Conservation (phyloP, 1,284 basidiomycete species). For the Ceratobasidium sp. region DNA sequence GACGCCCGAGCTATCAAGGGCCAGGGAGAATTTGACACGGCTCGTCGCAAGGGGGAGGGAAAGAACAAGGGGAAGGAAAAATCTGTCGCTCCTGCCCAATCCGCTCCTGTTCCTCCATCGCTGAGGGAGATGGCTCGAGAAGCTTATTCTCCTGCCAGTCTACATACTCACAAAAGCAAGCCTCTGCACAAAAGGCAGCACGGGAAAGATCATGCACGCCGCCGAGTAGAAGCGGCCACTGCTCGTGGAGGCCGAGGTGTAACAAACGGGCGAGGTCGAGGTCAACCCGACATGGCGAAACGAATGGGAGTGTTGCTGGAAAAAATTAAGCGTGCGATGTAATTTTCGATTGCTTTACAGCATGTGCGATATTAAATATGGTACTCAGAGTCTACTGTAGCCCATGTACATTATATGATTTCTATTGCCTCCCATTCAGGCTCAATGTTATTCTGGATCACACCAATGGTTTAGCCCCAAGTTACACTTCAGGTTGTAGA, state of each 20-base stretch:
- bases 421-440: constrained; percentile 71
- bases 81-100: constrained; percentile 54
- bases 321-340: constrained; percentile 34
- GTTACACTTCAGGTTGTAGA: constrained; percentile 71
- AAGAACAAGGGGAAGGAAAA: constrained; percentile 22
- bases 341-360: background rate
- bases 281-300: constrained; percentile 82
- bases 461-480: background rate
- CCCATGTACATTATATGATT: constrained; percentile 52
- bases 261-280: constrained; percentile 53
- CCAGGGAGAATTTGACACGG: constrained; percentile 4
- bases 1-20: background rate
- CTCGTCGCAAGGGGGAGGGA: constrained; percentile 23
- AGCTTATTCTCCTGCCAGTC: constrained; percentile 70
- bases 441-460: constrained; percentile 60
- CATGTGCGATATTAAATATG: constrained; percentile 3
- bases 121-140: constrained; percentile 66
- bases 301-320: constrained; percentile 81
- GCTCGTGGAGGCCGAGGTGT: background rate
- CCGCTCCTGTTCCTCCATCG: constrained; percentile 12
- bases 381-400: background rate
- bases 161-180: constrained; percentile 69
- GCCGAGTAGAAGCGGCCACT: constrained; percentile 28
- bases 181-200: constrained; percentile 58
- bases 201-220: constrained; percentile 29